Conservation (phyloP, 163 green algal species). For the Dunaliella salina region DNA sequence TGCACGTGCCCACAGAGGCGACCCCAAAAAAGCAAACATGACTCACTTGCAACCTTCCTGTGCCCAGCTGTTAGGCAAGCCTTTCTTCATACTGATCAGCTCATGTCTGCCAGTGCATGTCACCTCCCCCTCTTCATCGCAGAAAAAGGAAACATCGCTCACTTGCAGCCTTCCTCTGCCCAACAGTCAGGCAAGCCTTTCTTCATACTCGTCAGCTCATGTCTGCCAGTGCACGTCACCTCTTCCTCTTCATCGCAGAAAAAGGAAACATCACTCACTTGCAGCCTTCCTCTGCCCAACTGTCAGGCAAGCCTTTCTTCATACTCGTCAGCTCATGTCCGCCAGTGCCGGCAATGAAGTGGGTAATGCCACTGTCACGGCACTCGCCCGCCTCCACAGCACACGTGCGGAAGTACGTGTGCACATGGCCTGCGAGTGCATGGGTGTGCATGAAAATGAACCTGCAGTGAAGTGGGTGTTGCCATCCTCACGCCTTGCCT, state of each 20-base stretch:
- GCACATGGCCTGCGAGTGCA: slow-evolving; percentile 53
- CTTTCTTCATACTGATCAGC: slow-evolving; percentile 25
- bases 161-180: background rate
- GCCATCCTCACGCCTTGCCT: too few relatives aligned
- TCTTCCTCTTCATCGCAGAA: background rate
- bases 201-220: slow-evolving; percentile 35
- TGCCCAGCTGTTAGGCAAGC: background rate
- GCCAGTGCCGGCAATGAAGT: slow-evolving; percentile 45
- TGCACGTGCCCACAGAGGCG: too few relatives aligned
- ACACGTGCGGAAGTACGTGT: slow-evolving; percentile 55
- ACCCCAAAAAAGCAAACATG: background rate
- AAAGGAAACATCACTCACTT: background rate
- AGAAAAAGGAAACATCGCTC: background rate
- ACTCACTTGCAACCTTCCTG: background rate
- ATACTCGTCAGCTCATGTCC: slow-evolving; percentile 42
- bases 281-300: background rate
- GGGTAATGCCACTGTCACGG: slow-evolving; percentile 38
- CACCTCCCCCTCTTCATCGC: background rate
- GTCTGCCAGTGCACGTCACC: slow-evolving; percentile 33
- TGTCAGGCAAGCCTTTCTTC: background rate
- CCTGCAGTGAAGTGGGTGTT: too few relatives aligned
- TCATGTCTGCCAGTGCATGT: slow-evolving; percentile 41
- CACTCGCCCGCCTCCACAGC: slow-evolving; percentile 30
- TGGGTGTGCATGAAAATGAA: too few relatives aligned
- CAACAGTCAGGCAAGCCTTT: background rate